These are phyloP conservation scores for Teratosphaeria zuluensis DNA, from an alignment of 2,329 filamentous ascomycete species.

Conservation along the genomic window DNA sequence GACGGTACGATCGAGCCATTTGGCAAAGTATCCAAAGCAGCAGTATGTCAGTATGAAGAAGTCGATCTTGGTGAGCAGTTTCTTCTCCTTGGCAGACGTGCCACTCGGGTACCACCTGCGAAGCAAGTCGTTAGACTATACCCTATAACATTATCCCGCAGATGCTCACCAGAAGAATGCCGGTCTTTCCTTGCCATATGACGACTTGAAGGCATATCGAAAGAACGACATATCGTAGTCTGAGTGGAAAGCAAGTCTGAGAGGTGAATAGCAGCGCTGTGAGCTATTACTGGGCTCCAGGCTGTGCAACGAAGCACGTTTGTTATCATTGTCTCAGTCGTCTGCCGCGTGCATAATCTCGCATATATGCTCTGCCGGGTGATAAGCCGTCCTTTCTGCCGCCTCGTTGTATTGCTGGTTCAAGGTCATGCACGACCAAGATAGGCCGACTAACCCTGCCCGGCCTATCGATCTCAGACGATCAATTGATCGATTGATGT, in stretches of 20 bases:
- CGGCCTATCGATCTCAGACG: neutral
- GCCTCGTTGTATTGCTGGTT: neutral
- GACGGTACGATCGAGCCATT: slow-evolving; percentile 10
- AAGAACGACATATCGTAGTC: slow-evolving; percentile 3
- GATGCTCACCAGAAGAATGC: slow-evolving; percentile 8
- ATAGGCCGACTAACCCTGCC: neutral
- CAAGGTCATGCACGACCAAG: neutral
- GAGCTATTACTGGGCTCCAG: neutral
- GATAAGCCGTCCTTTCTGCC: neutral
- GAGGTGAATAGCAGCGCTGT: neutral
- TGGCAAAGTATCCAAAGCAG: slow-evolving; percentile 9
- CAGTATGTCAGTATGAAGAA: slow-evolving; percentile 12
- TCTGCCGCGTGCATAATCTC: neutral
- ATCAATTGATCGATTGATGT: neutral
- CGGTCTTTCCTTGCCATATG: slow-evolving; percentile 7
- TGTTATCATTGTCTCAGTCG: neutral
- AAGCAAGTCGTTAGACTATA: neutral
- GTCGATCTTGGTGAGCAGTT: slow-evolving; percentile 11
- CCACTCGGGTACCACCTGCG: slow-evolving; percentile 9
- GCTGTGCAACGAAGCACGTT: neutral
- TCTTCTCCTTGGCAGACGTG: slow-evolving; percentile 7
- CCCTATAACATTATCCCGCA: neutral
- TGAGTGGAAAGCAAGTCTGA: neutral
- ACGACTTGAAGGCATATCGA: slow-evolving; percentile 6
- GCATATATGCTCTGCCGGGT: neutral